These are phyloP conservation scores for Omphalea diandra DNA, from an alignment of 441 rosid genomes.

Conservation along the genomic window DNA sequence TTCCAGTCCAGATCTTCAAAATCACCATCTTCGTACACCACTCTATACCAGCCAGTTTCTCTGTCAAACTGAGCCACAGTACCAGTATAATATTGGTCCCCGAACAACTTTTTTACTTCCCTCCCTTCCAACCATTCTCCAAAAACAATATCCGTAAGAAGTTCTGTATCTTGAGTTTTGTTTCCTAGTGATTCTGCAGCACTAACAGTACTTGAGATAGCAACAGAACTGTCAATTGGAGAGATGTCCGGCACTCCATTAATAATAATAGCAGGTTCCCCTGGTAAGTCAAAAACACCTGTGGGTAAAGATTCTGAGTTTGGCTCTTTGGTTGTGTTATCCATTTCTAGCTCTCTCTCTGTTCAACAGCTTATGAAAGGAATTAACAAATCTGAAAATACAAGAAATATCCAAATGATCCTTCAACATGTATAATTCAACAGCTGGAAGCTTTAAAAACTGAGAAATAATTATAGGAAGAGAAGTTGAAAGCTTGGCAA, in stretches of 20 bases:
- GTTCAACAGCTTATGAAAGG: slow-evolving; percentile 3
- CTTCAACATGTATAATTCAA: not conserved
- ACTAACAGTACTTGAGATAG: slow-evolving; percentile 18
- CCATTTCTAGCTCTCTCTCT: slow-evolving; percentile 33
- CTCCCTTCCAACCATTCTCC: slow-evolving; percentile 90
- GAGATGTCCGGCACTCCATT: slow-evolving; percentile 61
- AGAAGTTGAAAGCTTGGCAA: not conserved
- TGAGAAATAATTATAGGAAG: not conserved
- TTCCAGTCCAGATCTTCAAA: slow-evolving; percentile 70
- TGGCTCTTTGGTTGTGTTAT: slow-evolving; percentile 27
- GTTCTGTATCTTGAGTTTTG: slow-evolving; percentile 29
- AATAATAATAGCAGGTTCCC: slow-evolving; percentile 80
- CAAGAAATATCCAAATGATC: not conserved
- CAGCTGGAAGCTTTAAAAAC: not conserved
- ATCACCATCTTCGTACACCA: slow-evolving; percentile 79
- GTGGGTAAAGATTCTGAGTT: slow-evolving; percentile 32
- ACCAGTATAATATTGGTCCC: slow-evolving; percentile 44
- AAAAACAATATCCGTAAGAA: slow-evolving; percentile 36
- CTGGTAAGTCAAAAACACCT: slow-evolving; percentile 52
- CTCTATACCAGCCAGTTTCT: slow-evolving; percentile 78
- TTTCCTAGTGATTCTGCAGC: slow-evolving; percentile 30
- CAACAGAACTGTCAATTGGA: slow-evolving; percentile 19
- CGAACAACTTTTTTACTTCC: slow-evolving; percentile 63
- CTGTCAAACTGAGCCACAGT: slow-evolving; percentile 57
- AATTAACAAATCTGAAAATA: slow-evolving; percentile 22